Evolutionary conservation across 371 early-diverging fungal species (phyloP), one percentile per base, ranked within the genome.

Genomic region (Haplosporangium sp.): DNA sequence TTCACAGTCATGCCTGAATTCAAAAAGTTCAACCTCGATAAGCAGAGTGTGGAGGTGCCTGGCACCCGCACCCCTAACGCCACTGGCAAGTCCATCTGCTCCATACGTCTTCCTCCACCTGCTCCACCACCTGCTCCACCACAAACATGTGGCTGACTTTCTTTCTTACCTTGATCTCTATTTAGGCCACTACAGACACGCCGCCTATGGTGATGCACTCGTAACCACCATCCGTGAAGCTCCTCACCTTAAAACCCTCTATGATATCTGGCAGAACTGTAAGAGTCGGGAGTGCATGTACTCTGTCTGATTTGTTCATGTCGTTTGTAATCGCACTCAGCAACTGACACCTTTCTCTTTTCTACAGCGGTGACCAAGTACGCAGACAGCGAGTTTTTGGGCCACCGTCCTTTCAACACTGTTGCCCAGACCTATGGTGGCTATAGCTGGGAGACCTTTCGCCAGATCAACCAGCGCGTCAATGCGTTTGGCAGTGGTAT

Each of bases 391-490:
- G 79, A 77, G 50, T 77, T 77, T 36, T 62, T 90, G 14, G 92
- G 90, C 12, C 83, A 85, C 55, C 86, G 92, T 46, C 74, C 83
- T 36, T 82, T 69, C 67, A 81, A 85, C 81, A 79, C 79, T 6
- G 73, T 69, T 38, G 80, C 86, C n/a, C 84, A 83, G 59, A 70
- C 73, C 23, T 82, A 86, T 67, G 89, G 83, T 55, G 74, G 83
- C 16, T 93, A 86, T 76, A 82, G 85, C 53, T 94, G 93, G 92
- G 74, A 83, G 53, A 86, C 89, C 6, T 92, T 86, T 69, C 73
- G 73, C 36, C 86, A 91, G 65, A 75, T 85, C 72, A 83, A 83
- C 52, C 73, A 82, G 54, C 83, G 89, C 10, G 82, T 88, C 50
- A 83, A 85, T 55, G 85, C 87, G 58, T 83, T 94, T 47, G 94